Evolutionary conservation across 768 basidiomycete genomes (phyloP).

Genomic region (Royoungia palumana): DNA sequence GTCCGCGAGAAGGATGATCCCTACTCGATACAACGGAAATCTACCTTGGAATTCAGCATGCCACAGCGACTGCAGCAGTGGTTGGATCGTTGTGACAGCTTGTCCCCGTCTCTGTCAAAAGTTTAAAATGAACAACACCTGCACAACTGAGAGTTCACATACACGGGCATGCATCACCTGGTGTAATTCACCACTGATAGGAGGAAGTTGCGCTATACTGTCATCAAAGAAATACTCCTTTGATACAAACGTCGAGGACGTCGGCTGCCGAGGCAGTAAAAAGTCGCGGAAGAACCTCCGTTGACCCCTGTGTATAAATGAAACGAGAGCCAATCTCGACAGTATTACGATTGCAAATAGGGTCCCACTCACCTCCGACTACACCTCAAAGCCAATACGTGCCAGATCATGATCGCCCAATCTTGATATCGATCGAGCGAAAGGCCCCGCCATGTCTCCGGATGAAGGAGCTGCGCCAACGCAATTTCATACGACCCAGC

Average conservation of each 20-base stretch:
- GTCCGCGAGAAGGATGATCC: constrained; percentile 72
- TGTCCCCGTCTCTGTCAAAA: constrained; percentile 57
- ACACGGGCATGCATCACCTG: constrained; percentile 41
- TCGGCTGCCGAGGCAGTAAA: constrained; percentile 57
- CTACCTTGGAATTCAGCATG: constrained; percentile 75
- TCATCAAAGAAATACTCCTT: constrained; percentile 56
- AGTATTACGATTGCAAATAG: not conserved
- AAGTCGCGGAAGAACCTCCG: constrained; percentile 61
- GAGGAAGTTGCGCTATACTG: constrained; percentile 29
- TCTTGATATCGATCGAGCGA: constrained; percentile 59
- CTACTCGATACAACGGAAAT: constrained; percentile 63
- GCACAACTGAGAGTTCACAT: constrained; percentile 25
- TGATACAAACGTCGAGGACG: constrained; percentile 46
- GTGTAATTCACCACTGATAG: constrained; percentile 41
- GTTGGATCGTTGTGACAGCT: constrained; percentile 57
- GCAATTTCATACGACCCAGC: constrained; percentile 65
- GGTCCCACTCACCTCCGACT: constrained; percentile 57
- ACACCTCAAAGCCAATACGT: constrained; percentile 63
- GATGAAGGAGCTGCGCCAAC: constrained; percentile 60
- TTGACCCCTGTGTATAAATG: constrained; percentile 48
- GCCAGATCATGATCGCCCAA: constrained; percentile 80
- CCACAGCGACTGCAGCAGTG: constrained; percentile 71
- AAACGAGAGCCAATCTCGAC: constrained; percentile 4
- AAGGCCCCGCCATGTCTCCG: constrained; percentile 67
- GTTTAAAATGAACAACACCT: constrained; percentile 5